Base-by-base conservation (phyloP, 2,329 filamentous ascomycete genomes). In the Mycosphaerella sp. region DNA sequence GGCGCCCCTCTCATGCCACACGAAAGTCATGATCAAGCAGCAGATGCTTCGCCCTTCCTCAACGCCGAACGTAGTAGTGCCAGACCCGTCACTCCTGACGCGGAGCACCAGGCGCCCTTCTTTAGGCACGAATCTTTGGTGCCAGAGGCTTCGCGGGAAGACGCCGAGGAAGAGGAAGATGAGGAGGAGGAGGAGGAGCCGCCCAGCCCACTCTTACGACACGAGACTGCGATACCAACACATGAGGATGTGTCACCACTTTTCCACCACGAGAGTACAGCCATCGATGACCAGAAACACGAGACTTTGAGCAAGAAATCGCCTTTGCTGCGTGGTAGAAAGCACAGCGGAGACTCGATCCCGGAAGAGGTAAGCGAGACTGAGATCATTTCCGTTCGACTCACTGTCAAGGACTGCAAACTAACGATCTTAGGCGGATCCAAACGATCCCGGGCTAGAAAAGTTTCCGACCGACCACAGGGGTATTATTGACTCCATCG, bases 151-250 rank as follows among this genome's bases (percentile, higher is more conserved):
- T 44, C 42, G 6, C 41, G 42, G 10, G 41, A 26, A 14, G n/a
- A 44, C 3, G 26, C 45, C 4, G 36, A 49, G 6, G 47, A 50
- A 26, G 42, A 55, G 14, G 34, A 26, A 10, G n/a, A 44, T 10
- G 26, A 48, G 7, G 36, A 48, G 6, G 46, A 50, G 31, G 53
- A 60, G 39, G 45, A 56, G 12, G 54, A 62, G 32, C 61, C 55
- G 14, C 47, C 62, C 7, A 59, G 63, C 17, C 72, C 70, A 17
- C 63, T 73, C 1, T 59, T 73, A 42, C 64, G 66, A 21, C 71
- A 74, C 39, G 72, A 74, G 57, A 67, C 67, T 51, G 55, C 66
- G 57, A 59, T 52, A 12, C 57, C 61, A 14, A 53, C 45, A 12
- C 57, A 58, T 45, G 66, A 59, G 55, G 62, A 60, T 53, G 62